Evolutionary conservation across 2,329 filamentous ascomycete genomes (phyloP).

Genomic region (Epichloe hybrida): DNA sequence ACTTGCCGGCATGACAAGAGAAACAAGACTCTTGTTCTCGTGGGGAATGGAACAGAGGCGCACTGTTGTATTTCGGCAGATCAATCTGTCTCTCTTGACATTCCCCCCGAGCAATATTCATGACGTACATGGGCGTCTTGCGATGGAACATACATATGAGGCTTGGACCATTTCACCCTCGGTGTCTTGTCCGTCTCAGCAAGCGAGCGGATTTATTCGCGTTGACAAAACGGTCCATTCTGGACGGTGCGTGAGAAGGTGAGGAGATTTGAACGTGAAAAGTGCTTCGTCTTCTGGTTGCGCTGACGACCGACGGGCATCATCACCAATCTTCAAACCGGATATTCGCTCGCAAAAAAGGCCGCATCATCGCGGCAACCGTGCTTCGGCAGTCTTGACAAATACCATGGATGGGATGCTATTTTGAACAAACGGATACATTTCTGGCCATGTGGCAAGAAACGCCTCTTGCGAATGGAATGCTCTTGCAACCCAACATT

Average conservation of each 20-base stretch:
- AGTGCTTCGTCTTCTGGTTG: too few relatives aligned
- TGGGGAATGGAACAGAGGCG: neutral
- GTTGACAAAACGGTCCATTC: too few relatives aligned
- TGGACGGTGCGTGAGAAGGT: too few relatives aligned
- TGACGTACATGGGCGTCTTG: neutral
- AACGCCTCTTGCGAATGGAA: neutral
- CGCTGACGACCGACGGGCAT: too few relatives aligned
- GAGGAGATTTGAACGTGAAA: too few relatives aligned
- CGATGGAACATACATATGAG: neutral
- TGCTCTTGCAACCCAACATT: neutral
- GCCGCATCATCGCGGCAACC: too few relatives aligned
- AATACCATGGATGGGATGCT: neutral
- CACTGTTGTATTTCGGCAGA: neutral
- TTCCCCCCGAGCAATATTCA: neutral
- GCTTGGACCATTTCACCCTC: too few relatives aligned
- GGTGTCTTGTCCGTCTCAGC: neutral
- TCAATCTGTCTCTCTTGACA: neutral
- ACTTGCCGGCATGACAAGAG: neutral
- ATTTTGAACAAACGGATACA: constrained; percentile 12
- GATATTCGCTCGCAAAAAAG: too few relatives aligned
- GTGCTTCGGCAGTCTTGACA: too few relatives aligned
- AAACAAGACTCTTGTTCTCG: too few relatives aligned
- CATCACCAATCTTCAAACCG: too few relatives aligned
- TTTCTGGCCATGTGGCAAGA: neutral
- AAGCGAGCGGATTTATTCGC: too few relatives aligned